phyloP scores from a whole-genome alignment of 1,284 basidiomycete species.

The Malassezia caprae region DNA sequence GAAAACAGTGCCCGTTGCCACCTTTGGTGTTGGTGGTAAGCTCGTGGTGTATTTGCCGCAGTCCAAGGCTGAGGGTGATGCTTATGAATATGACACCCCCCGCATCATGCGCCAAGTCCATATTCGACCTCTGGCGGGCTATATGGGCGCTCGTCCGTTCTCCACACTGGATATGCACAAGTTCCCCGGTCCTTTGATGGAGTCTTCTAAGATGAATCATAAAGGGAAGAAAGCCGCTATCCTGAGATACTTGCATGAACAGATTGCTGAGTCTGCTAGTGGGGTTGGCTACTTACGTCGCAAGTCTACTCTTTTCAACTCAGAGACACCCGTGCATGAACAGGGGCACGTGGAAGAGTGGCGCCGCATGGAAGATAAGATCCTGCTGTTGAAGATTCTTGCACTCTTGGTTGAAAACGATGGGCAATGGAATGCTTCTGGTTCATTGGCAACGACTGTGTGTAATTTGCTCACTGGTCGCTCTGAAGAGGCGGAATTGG shows the following conservation, averaged over 20 bases:
- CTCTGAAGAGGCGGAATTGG: neutral
- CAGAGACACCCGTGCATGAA: neutral
- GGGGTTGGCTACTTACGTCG: slow-evolving; percentile 39
- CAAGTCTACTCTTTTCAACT: slow-evolving; percentile 3
- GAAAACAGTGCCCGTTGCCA: slow-evolving; percentile 33
- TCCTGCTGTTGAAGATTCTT: slow-evolving; percentile 33
- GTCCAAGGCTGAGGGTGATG: slow-evolving; percentile 3
- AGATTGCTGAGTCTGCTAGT: slow-evolving; percentile 28
- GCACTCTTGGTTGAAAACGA: slow-evolving; percentile 40
- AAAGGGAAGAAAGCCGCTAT: slow-evolving; percentile 38
- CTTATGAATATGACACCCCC: slow-evolving; percentile 13
- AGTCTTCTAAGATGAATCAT: slow-evolving; percentile 23
- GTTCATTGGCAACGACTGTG: neutral
- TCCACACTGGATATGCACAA: slow-evolving; percentile 32
- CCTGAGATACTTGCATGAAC: slow-evolving; percentile 36
- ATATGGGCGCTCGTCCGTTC: slow-evolving; percentile 29
- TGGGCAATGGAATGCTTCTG: slow-evolving; percentile 24
- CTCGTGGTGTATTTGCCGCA: slow-evolving; percentile 38
- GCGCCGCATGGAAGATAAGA: slow-evolving; percentile 36
- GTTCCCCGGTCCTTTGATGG: slow-evolving; percentile 42
- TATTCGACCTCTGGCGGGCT: slow-evolving; percentile 23
- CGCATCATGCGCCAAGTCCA: slow-evolving; percentile 20
- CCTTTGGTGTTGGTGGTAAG: slow-evolving; percentile 43
- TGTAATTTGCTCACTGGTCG: slow-evolving; percentile 4
- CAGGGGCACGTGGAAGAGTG: slow-evolving; percentile 22